phyloP scores from a whole-genome alignment of 1,284 basidiomycete genomes.

The Rugosomyces carneus region DNA sequence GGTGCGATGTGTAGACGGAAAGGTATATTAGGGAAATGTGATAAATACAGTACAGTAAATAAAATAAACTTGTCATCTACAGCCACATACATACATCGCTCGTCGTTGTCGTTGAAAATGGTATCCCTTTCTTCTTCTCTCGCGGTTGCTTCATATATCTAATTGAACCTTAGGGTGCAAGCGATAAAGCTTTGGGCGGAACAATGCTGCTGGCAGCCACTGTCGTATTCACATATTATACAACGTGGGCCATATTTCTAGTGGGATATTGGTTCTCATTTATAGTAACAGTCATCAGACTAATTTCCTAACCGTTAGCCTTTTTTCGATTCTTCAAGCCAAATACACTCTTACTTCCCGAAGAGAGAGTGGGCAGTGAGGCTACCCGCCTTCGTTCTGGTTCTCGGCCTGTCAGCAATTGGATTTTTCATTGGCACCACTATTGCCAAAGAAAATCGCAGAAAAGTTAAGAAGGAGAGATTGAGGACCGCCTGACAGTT shows the following conservation, averaged over 20 bases:
- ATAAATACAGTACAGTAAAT: background rate
- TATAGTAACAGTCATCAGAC: background rate
- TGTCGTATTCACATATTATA: conserved; percentile 84
- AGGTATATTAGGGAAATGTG: background rate
- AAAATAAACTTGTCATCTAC: conserved; percentile 5
- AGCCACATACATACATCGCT: background rate
- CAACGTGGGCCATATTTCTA: conserved; percentile 82
- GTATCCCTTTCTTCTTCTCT: conserved; percentile 11
- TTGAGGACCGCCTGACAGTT: conserved; percentile 39
- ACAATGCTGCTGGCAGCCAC: conserved; percentile 74
- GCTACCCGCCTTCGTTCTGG: conserved; percentile 76
- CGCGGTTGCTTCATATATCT: conserved; percentile 2
- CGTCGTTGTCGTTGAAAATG: conserved; percentile 14
- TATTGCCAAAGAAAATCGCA: conserved; percentile 68
- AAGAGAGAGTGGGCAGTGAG: conserved; percentile 87
- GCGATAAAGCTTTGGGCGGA: conserved; percentile 78
- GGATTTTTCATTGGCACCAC: conserved; percentile 76
- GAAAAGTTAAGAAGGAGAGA: conserved; percentile 52
- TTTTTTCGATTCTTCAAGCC: conserved; percentile 71
- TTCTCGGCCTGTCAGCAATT: conserved; percentile 72
- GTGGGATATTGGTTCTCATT: conserved; percentile 40
- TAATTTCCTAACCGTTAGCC: conserved; percentile 41
- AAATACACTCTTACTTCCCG: conserved; percentile 77
- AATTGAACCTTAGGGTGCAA: conserved; percentile 49
- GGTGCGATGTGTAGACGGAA: background rate